Percentiles rank a stretch among this genome's conserved stretches.
phyloP scores from a whole-genome alignment of 164 flowering plant genomes.

The Tinospora cordifolia region DNA sequence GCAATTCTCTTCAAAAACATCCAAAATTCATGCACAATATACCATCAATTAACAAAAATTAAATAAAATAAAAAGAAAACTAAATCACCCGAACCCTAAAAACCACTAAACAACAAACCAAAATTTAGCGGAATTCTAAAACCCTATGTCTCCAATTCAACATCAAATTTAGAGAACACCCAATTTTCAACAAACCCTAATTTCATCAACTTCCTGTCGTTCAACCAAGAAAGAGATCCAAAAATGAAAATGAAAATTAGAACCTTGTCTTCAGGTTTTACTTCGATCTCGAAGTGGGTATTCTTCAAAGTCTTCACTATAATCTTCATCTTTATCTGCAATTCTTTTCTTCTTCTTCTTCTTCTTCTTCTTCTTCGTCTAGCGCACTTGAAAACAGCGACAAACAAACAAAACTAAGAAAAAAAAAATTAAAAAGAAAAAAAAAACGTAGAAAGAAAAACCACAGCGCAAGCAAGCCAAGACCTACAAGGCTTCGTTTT shows the following conservation, averaged over 20 bases:
- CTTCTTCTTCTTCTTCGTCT: not conserved
- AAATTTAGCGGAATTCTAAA: not conserved
- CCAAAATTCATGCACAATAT: not conserved
- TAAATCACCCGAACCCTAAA: not conserved
- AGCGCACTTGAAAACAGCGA: not conserved
- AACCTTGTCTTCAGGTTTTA: slow-evolving; percentile 57
- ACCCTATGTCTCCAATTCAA: not conserved
- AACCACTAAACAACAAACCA: not conserved
- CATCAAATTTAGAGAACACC: not conserved
- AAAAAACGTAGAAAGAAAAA: not conserved
- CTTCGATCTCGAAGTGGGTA: slow-evolving; percentile 69
- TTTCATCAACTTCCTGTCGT: not conserved
- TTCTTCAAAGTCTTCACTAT: slow-evolving; percentile 81
- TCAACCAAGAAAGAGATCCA: not conserved
- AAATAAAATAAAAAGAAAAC: not conserved
- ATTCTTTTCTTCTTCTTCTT: slow-evolving; percentile 1
- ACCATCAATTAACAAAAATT: not conserved
- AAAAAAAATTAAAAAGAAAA: not conserved
- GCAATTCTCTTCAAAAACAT: not conserved
- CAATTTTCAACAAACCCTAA: not conserved
- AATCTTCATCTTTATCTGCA: slow-evolving; percentile 53
- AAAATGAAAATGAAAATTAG: not conserved
- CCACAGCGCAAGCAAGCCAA: not conserved
- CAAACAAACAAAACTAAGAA: not conserved
- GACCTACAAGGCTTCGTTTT: not conserved